Percentiles rank a stretch among this genome's conserved stretches.
phyloP scores from a whole-genome alignment of 106 monocot genomes.

The Phalaenopsis aphrodite region DNA sequence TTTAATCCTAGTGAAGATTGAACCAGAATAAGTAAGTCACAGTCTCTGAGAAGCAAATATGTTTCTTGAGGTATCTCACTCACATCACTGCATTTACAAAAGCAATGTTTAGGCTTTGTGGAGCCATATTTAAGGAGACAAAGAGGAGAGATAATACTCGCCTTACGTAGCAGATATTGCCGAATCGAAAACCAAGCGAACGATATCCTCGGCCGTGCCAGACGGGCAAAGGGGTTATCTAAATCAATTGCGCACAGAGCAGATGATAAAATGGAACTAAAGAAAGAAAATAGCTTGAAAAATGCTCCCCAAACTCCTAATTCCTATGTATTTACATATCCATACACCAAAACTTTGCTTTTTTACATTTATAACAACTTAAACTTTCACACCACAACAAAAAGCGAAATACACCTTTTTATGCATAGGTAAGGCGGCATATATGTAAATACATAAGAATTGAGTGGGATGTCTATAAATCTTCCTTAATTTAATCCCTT shows the following conservation, averaged over 20 bases:
- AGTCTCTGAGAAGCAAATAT: conserved; percentile 63
- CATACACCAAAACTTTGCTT: too few relatives aligned
- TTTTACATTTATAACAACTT: too few relatives aligned
- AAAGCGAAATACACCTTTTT: too few relatives aligned
- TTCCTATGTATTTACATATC: too few relatives aligned
- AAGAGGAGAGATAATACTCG: conserved; percentile 9
- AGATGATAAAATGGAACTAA: not conserved
- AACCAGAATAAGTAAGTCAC: conserved; percentile 88
- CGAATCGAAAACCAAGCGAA: conserved; percentile 96
- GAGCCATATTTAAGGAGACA: not conserved
- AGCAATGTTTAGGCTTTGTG: not conserved
- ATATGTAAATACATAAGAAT: too few relatives aligned
- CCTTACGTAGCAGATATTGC: conserved; percentile 92
- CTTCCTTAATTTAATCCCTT: too few relatives aligned
- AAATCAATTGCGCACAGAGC: conserved; percentile 10
- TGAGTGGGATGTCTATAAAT: too few relatives aligned
- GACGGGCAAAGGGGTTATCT: conserved; percentile 93
- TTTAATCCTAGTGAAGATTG: not conserved
- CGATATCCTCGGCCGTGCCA: conserved; percentile 91
- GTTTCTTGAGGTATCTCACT: conserved; percentile 98
- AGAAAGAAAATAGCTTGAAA: not conserved
- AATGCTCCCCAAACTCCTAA: too few relatives aligned
- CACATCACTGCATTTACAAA: conserved; percentile 58
- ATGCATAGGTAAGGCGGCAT: too few relatives aligned
- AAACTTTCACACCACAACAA: too few relatives aligned